phyloP scores from a whole-genome alignment of 2,329 filamentous ascomycete species.

The Trichothecium sympodiale region DNA sequence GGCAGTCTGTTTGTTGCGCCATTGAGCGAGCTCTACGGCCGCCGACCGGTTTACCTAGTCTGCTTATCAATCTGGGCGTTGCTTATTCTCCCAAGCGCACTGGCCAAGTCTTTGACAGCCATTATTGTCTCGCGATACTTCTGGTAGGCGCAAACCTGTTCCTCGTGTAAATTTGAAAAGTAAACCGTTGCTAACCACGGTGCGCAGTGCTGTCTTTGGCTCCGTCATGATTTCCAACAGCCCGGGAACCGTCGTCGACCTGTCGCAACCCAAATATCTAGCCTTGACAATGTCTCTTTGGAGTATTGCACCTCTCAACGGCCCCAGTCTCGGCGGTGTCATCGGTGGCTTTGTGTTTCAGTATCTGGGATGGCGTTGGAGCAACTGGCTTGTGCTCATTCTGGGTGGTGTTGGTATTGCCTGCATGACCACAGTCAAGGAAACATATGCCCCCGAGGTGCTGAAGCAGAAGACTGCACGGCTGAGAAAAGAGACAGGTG shows the following conservation, averaged over 20 bases:
- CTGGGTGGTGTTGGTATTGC: slow-evolving; percentile 51
- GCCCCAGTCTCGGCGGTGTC: slow-evolving; percentile 53
- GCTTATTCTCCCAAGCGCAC: slow-evolving; percentile 59
- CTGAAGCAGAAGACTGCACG: slow-evolving; percentile 55
- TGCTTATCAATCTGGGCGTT: slow-evolving; percentile 55
- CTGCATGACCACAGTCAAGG: slow-evolving; percentile 49
- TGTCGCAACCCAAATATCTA: slow-evolving; percentile 69
- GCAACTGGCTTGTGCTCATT: slow-evolving; percentile 71
- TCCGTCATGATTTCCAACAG: slow-evolving; percentile 75
- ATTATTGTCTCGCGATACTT: slow-evolving; percentile 68
- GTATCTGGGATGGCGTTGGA: slow-evolving; percentile 80
- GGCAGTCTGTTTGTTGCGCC: slow-evolving; percentile 67
- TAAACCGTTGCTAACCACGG: background rate
- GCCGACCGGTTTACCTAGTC: slow-evolving; percentile 56
- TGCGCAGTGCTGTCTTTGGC: slow-evolving; percentile 36
- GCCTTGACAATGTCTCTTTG: slow-evolving; percentile 78
- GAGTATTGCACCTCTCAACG: slow-evolving; percentile 77
- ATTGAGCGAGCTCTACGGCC: slow-evolving; percentile 58
- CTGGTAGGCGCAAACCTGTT: slow-evolving; percentile 35
- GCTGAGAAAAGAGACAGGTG: slow-evolving; percentile 55
- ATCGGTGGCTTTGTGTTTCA: slow-evolving; percentile 63
- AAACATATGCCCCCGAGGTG: slow-evolving; percentile 67
- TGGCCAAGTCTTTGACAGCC: slow-evolving; percentile 55
- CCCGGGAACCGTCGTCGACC: slow-evolving; percentile 73
- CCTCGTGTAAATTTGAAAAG: too few relatives aligned